Base-by-base conservation (phyloP, 129 eudicot species). In the Pittosporum tobira region DNA sequence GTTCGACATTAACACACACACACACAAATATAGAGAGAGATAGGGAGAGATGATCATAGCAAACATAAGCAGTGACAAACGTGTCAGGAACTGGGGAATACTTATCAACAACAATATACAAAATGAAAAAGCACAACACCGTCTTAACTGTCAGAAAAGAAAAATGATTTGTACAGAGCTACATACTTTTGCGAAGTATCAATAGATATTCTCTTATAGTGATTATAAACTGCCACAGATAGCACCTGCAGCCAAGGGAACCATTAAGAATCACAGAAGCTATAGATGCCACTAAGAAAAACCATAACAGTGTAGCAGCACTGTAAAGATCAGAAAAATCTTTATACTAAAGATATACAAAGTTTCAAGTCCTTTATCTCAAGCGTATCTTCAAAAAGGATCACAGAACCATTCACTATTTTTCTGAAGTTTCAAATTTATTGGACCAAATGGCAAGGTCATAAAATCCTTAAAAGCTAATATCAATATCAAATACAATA, bases 171-270 rank as follows among this genome's bases (percentile, higher is more conserved):
- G 60, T 42, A 57, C 21, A 37, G 40, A 38, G 53, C 22, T 47
- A 63, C 78, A 51, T 77, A 77, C 83, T 68, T 77, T 25, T 69
- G 69, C 42, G 65, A 30, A 59, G 26, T 64, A 53, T 64, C 83
- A 24, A 53, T 77, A 48, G 83, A 77, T 53, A 77, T 77, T 64
- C 83, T 73, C 79, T 77, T 77, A 52, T 77, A 77, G 59, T 77
- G 83, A 65, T 77, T 77, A 66, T 77, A 77, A 68, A 77, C 83
- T 21, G 83, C 83, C 31, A 77, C 83, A 0, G 83, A 58, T 19
- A 77, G 79, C 40, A 77, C 83, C 81, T 76, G 56, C 44, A 26
- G 31, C 27, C 14, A 9, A 21, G 26, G 8, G n/a, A 54, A 18
- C 11, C 18, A 52, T 19, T 26, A 54, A 54, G 10, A 26, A 42